Evolutionary conservation across 352 stramenopile genomes (phyloP), one percentile per base, ranked within the genome.

Genomic region (Phytophthora constricta): DNA sequence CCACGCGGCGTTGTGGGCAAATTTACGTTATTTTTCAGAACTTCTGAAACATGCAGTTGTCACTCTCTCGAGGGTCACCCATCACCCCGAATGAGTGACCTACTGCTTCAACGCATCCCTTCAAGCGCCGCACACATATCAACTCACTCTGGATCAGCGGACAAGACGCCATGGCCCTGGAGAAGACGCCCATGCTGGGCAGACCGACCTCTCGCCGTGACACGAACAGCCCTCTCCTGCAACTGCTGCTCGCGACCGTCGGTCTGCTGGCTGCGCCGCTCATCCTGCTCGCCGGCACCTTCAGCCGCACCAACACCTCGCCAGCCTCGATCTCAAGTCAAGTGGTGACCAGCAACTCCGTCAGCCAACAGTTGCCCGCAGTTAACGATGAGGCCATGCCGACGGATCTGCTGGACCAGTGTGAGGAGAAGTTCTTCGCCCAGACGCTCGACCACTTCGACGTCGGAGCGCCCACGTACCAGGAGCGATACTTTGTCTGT

Each of bases 401-500:
- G 34, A 25, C 31, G 13, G 77, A 93, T 33, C 50, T 92, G 46
- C 62, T 87, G 17, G 53, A 58, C 4, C 62, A 92, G 25, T 94
- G 86, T 63, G 71, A 92, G 34, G 84, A 94, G 66, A 78, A 73
- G 19, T 92, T 81, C 65, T 87, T 92, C 55, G 83, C 75, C 28
- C 86, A 94, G 76, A 79, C 76, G 55, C 80, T 94, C 53, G 86
- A 92, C 67, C 84, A 94, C 72, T 94, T 93, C 62, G 70, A 84
- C 48, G 68, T 78, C 31, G 69, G 72, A 10, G 80, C 72, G 16
- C 70, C 74, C 20, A 94, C 72, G 11, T 97, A 91, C 72, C 62
- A 89, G 65, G 80, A 97, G 67, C 86, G 92, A 51, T 97, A 96
- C 74, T 98, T 97, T 67, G 79, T 97, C 31, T 97, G 90, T 65